Percentiles rank a stretch among this genome's conserved stretches.
Evolutionary conservation across 2,329 filamentous ascomycete species (phyloP).

Genomic region (Aspergillus flavus): DNA sequence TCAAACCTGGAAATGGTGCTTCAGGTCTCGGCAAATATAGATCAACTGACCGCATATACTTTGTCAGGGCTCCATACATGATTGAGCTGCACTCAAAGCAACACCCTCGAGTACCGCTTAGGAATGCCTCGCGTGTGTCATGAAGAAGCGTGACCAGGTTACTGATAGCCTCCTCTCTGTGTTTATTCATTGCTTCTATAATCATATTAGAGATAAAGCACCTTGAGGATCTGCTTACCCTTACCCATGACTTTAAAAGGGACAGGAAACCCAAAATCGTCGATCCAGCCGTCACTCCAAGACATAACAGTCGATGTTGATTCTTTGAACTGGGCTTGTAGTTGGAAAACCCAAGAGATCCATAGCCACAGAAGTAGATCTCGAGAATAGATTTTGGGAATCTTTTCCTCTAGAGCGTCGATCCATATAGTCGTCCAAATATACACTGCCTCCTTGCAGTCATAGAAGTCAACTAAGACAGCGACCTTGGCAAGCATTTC

Average conservation of each 20-base stretch:
- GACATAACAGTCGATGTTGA: conserved; percentile 24
- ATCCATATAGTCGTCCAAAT: neutral
- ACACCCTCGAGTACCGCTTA: conserved; percentile 20
- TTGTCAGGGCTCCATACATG: conserved; percentile 26
- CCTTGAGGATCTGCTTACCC: neutral
- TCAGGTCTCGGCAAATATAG: conserved; percentile 15
- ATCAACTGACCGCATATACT: conserved; percentile 15
- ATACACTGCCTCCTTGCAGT: neutral
- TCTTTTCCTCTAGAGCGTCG: neutral
- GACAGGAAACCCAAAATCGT: conserved; percentile 24
- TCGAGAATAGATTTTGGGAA: conserved; percentile 12
- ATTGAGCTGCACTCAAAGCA: conserved; percentile 28
- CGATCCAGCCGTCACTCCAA: conserved; percentile 14
- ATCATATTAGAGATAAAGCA: neutral
- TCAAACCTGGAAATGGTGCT: conserved; percentile 18
- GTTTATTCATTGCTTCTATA: conserved; percentile 20
- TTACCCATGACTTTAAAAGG: conserved; percentile 20
- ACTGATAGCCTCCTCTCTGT: conserved; percentile 17
- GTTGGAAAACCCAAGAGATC: conserved; percentile 23
- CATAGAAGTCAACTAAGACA: conserved; percentile 10
- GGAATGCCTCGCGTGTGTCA: conserved; percentile 12
- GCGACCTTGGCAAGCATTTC: conserved; percentile 10
- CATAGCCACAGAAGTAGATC: conserved; percentile 14
- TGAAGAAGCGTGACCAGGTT: conserved; percentile 12
- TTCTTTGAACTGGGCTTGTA: conserved; percentile 17